phyloP scores from a whole-genome alignment of 345 rosid species.

The Lepidium aucheri region DNA sequence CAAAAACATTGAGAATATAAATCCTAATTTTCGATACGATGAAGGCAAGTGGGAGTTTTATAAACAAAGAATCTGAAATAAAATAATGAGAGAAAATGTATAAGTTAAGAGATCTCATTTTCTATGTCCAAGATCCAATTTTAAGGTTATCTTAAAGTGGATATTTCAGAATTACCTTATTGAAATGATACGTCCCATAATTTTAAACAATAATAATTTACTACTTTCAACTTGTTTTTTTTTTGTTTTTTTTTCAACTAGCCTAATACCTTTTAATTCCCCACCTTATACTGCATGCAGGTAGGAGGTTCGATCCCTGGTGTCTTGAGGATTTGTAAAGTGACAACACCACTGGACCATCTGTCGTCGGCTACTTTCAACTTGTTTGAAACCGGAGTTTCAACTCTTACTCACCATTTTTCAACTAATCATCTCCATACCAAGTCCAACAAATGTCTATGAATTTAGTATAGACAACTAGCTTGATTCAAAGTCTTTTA shows the following conservation, averaged over 20 bases:
- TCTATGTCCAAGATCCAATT: neutral
- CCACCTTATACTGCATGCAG: too few relatives aligned
- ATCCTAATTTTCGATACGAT: neutral
- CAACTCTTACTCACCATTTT: neutral
- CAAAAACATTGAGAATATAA: neutral
- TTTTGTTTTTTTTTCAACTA: too few relatives aligned
- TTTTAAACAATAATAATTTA: neutral
- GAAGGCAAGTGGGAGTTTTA: neutral
- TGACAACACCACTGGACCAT: too few relatives aligned
- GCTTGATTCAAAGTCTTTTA: too few relatives aligned
- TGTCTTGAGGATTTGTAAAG: too few relatives aligned
- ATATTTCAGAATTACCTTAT: neutral
- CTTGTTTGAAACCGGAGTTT: neutral
- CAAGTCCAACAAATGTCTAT: too few relatives aligned
- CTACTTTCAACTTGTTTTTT: neutral
- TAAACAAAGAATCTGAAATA: neutral
- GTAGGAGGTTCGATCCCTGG: too few relatives aligned
- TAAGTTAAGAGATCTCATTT: neutral
- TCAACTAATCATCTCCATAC: neutral
- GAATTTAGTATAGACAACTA: too few relatives aligned
- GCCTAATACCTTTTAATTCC: too few relatives aligned
- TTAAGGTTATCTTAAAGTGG: neutral
- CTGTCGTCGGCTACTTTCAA: neutral
- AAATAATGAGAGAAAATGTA: neutral
- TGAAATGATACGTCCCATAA: neutral